These are phyloP conservation scores for Thozetella sp. DNA, from an alignment of 495 filamentous ascomycete species.

Conservation along the genomic window DNA sequence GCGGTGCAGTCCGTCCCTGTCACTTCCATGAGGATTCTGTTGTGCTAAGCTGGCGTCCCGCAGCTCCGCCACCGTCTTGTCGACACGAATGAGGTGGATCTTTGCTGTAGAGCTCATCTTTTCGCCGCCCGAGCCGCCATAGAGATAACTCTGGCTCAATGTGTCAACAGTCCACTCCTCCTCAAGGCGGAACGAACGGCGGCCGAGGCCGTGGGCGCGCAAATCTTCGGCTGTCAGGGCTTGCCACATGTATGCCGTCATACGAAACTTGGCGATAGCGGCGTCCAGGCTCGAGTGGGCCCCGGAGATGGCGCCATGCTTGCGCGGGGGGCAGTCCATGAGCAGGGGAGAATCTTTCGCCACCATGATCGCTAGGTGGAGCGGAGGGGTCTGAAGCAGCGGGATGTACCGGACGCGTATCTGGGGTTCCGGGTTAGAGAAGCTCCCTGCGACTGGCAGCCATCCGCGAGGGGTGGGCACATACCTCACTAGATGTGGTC, in stretches of 20 bases:
- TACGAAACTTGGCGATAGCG: constrained; percentile 49
- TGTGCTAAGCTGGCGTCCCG: constrained; percentile 32
- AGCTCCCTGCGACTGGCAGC: no score
- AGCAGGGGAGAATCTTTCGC: constrained; percentile 45
- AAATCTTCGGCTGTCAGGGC: constrained; percentile 51
- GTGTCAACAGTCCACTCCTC: constrained; percentile 50
- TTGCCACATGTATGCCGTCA: constrained; percentile 55
- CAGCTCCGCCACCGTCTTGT: constrained; percentile 41
- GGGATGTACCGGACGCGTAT: constrained; percentile 12
- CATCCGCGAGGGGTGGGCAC: no score
- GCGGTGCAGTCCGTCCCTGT: constrained; percentile 29
- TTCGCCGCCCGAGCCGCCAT: constrained; percentile 3
- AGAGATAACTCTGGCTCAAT: constrained; percentile 13
- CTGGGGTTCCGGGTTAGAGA: no score
- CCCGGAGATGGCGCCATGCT: constrained; percentile 29
- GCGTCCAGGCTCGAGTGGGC: constrained; percentile 39
- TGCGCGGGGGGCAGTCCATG: constrained; percentile 38
- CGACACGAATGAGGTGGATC: constrained; percentile 43
- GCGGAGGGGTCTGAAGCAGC: constrained; percentile 37
- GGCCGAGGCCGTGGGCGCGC: constrained; percentile 42
- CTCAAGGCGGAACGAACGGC: constrained; percentile 51
- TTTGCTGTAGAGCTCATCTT: constrained; percentile 41
- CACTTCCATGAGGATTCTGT: constrained; percentile 25
- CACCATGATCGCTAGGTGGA: constrained; percentile 50
- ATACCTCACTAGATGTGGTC: neutral